A percentile compares a stretch with the other conserved stretches of the same genome.
Evolutionary conservation across 805 yeast species (phyloP).

Genomic region (Komagataella ulmi): DNA sequence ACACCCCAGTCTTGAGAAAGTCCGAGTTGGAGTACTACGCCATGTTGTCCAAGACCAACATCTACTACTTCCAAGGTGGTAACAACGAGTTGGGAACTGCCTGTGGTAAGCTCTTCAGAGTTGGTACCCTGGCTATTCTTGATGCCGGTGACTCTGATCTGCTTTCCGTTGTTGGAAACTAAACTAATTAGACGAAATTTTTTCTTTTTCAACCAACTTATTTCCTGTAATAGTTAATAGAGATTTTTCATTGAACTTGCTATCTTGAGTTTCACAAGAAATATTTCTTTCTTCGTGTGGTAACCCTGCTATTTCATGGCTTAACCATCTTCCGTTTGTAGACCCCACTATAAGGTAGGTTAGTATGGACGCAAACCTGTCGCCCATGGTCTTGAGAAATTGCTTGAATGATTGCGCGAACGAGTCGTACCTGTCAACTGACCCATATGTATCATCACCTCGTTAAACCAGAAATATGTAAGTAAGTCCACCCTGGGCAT

Average conservation of each 20-base stretch:
- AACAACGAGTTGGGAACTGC: constrained; percentile 99
- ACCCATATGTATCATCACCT: no score
- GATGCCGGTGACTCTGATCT: constrained; percentile 99
- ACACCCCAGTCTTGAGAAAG: constrained; percentile 99
- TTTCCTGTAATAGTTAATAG: not conserved
- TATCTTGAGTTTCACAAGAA: no score
- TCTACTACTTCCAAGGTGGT: constrained; percentile 99
- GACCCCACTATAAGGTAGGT: no score
- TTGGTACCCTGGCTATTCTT: constrained; percentile 89
- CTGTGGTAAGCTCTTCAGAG: constrained; percentile 99
- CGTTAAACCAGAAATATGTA: no score
- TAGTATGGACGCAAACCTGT: no score
- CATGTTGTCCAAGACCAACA: constrained; percentile 95
- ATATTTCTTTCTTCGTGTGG: no score
- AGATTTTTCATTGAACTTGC: not conserved
- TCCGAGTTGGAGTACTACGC: constrained; percentile 99
- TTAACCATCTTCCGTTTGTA: no score
- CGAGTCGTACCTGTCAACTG: no score
- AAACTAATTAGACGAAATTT: not conserved
- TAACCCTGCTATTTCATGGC: no score
- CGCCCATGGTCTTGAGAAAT: no score
- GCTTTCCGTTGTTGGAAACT: constrained; percentile 43
- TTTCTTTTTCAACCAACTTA: not conserved
- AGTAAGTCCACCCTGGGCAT: no score
- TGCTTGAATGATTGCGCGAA: no score